A percentile compares a stretch with the other conserved stretches of the same genome.
phyloP scores from a whole-genome alignment of 805 yeast species.

The Barnettozyma salicaria region DNA sequence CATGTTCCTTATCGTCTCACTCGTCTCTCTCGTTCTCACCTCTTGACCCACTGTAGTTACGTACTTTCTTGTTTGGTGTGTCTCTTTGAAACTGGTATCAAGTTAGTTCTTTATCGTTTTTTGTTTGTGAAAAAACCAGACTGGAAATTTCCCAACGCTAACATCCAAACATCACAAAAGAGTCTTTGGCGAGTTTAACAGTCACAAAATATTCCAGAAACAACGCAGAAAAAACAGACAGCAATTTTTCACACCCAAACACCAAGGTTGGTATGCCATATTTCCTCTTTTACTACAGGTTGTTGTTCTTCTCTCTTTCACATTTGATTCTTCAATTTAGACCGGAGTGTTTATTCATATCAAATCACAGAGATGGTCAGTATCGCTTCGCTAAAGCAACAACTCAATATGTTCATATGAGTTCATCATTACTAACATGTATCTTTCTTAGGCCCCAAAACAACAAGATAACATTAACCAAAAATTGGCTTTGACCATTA shows the following conservation, averaged over 20 bases:
- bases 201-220: neutral
- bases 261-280: slow-evolving; percentile 1
- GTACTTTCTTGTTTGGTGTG: slow-evolving; percentile 21
- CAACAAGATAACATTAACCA: slow-evolving; percentile 92
- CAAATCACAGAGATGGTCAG: slow-evolving; percentile 96
- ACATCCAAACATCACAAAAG: slow-evolving; percentile 6
- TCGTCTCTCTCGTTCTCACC: neutral
- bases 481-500: slow-evolving; percentile 95
- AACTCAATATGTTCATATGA: slow-evolving; percentile 4
- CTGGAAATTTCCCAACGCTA: neutral
- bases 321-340: slow-evolving; percentile 29
- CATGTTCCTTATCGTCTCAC: too few species aligned
- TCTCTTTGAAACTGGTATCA: slow-evolving; percentile 4
- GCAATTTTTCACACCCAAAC: slow-evolving; percentile 8
- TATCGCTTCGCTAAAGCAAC: too few species aligned
- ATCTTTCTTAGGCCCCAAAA: slow-evolving; percentile 90
- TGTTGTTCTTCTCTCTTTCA: slow-evolving; percentile 2
- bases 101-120: slow-evolving; percentile 6
- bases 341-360: slow-evolving; percentile 84
- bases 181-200: slow-evolving; percentile 1
- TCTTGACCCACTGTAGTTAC: slow-evolving; percentile 6
- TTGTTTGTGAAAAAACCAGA: slow-evolving; percentile 15
- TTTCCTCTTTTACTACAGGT: neutral
- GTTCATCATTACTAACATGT: slow-evolving; percentile 35
- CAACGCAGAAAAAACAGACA: too few species aligned